These are phyloP conservation scores for Ambrosiella beaveri DNA, from an alignment of 2,329 filamentous ascomycete species.

Conservation along the genomic window DNA sequence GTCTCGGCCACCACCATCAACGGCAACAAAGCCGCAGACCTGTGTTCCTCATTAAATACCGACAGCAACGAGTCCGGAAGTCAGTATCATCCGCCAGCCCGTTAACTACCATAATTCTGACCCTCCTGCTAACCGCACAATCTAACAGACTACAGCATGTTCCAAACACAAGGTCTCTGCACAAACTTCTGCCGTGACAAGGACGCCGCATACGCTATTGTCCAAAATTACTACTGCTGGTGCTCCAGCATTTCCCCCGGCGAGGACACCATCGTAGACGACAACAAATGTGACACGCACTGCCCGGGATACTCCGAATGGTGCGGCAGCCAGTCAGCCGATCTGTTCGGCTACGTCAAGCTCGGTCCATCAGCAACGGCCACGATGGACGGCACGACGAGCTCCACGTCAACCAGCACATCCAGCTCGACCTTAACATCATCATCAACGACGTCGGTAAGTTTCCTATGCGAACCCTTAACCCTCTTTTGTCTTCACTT, in stretches of 20 bases:
- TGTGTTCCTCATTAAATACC: constrained; percentile 15
- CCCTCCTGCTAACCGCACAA: neutral
- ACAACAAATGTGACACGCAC: constrained; percentile 31
- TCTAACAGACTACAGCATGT: constrained; percentile 33
- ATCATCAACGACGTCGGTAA: constrained; percentile 5
- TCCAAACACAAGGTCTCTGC: constrained; percentile 56
- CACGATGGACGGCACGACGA: constrained; percentile 10
- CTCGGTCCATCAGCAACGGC: constrained; percentile 20
- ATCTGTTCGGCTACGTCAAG: constrained; percentile 48
- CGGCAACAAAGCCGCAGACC: constrained; percentile 14
- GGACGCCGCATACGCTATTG: constrained; percentile 42
- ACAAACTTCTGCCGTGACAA: constrained; percentile 34
- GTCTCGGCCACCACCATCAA: constrained; percentile 2
- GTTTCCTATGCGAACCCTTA: neutral
- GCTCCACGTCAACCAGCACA: constrained; percentile 15
- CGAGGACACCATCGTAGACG: constrained; percentile 22
- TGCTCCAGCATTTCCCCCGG: constrained; percentile 53
- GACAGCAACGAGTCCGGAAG: constrained; percentile 28
- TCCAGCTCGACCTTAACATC: constrained; percentile 16
- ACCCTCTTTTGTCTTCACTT: neutral
- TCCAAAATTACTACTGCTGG: constrained; percentile 52
- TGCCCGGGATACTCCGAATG: constrained; percentile 59
- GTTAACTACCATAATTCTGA: neutral
- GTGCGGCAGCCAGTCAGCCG: constrained; percentile 40
- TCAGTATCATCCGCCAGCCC: constrained; percentile 19